These are phyloP conservation scores for Dichotomocladium elegans DNA, from an alignment of 371 early-diverging fungal species.

Conservation along the genomic window DNA sequence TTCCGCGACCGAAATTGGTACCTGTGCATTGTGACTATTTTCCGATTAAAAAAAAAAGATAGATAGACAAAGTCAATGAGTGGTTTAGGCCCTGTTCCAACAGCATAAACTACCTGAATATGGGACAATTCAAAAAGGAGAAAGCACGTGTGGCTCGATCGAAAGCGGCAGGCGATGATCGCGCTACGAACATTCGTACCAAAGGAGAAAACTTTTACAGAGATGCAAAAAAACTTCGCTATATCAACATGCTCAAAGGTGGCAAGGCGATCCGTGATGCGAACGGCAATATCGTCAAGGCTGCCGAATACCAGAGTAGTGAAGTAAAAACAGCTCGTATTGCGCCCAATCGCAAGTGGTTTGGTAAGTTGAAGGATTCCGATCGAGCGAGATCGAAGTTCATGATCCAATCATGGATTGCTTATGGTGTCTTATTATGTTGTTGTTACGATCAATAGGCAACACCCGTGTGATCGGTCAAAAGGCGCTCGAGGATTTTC, in stretches of 20 bases:
- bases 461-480: slow-evolving; percentile 95
- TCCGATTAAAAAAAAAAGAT: neutral
- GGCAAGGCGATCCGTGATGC: slow-evolving; percentile 87
- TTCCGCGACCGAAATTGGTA: no score
- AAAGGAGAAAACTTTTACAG: slow-evolving; percentile 97
- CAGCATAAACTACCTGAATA: slow-evolving; percentile 9
- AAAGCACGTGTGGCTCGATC: slow-evolving; percentile 54
- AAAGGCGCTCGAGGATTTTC: slow-evolving; percentile 85
- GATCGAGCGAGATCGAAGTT: neutral
- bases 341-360: slow-evolving; percentile 97
- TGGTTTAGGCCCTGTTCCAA: neutral
- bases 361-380: slow-evolving; percentile 59
- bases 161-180: slow-evolving; percentile 45
- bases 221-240: slow-evolving; percentile 89
- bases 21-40: no score
- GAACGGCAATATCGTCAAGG: slow-evolving; percentile 92
- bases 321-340: slow-evolving; percentile 81
- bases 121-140: slow-evolving; percentile 72
- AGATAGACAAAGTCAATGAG: no score
- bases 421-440: no score
- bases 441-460: no score
- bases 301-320: slow-evolving; percentile 89
- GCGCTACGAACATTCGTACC: slow-evolving; percentile 67
- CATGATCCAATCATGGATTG: no score
- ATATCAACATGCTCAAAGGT: slow-evolving; percentile 90